A percentile compares a stretch with the other conserved stretches of the same genome.
These are phyloP conservation scores for Annona squamosa DNA, from an alignment of 164 flowering plant genomes.

Conservation along the genomic window DNA sequence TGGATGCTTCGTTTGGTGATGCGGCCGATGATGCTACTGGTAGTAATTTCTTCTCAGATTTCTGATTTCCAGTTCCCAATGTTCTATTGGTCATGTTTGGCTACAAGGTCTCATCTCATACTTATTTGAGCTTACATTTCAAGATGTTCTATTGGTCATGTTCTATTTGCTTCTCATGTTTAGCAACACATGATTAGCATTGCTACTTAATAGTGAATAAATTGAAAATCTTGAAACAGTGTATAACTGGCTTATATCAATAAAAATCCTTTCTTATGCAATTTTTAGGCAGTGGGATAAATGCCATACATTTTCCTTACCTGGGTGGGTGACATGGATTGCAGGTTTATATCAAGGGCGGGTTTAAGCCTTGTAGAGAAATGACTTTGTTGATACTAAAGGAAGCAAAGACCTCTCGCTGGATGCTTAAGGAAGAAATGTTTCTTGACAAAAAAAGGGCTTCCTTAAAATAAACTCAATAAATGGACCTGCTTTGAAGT, in stretches of 20 bases:
- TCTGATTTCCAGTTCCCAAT: background rate
- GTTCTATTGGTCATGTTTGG: background rate
- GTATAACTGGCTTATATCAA: too few species aligned
- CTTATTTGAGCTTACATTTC: background rate
- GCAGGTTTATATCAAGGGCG: background rate
- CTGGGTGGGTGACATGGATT: background rate
- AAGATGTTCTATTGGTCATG: background rate
- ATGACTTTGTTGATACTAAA: background rate
- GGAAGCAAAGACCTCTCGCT: background rate
- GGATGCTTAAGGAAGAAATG: background rate
- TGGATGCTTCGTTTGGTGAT: slow-evolving; percentile 78
- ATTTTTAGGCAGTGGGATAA: background rate
- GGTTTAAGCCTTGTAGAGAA: background rate
- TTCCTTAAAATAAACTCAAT: too few species aligned
- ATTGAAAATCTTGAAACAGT: background rate
- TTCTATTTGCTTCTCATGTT: too few species aligned
- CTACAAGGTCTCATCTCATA: too few species aligned
- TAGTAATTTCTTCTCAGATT: slow-evolving; percentile 11
- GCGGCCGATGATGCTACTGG: slow-evolving; percentile 44
- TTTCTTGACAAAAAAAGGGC: too few species aligned
- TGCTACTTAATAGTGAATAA: background rate
- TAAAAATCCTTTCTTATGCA: background rate
- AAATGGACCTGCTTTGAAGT: background rate
- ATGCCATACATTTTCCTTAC: background rate
- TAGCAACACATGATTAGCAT: background rate